A percentile compares a stretch with the other conserved stretches of the same genome.
Evolutionary conservation across 176 grass and related monocot genomes (phyloP).

Genomic region (Oryza australiensis): DNA sequence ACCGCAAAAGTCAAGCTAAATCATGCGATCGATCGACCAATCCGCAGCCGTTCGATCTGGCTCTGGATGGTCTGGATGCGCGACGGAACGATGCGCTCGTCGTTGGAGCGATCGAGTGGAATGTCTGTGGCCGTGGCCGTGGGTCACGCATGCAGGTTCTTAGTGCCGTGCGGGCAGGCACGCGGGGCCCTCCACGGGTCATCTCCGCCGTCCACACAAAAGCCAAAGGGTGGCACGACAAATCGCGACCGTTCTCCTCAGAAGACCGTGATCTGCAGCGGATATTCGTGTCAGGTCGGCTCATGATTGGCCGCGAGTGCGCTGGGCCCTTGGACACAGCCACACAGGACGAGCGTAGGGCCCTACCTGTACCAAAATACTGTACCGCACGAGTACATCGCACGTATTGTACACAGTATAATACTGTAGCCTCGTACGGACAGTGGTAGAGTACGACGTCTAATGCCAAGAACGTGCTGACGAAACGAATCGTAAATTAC

Average conservation of each 20-base stretch:
- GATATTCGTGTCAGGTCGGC: constrained; percentile 21
- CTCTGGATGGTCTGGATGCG: neutral
- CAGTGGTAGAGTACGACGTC: neutral
- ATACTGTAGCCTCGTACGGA: neutral
- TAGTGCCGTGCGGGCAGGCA: neutral
- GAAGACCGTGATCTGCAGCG: neutral
- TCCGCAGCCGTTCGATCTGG: constrained; percentile 7
- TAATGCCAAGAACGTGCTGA: neutral
- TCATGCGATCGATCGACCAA: neutral
- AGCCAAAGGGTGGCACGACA: neutral
- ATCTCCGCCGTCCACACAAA: neutral
- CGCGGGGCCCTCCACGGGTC: neutral
- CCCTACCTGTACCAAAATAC: constrained; percentile 14
- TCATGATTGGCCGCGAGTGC: constrained; percentile 19
- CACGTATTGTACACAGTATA: neutral
- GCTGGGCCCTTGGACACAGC: neutral
- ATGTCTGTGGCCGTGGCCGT: neutral
- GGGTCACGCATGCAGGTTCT: neutral
- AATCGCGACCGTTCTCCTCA: neutral
- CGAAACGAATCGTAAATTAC: neutral
- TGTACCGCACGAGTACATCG: neutral
- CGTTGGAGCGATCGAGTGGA: neutral
- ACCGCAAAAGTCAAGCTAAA: neutral
- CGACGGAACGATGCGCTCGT: neutral
- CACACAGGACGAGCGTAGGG: neutral